Evolutionary conservation across 2,329 filamentous ascomycete species (phyloP), one percentile per base, ranked within the genome.

Genomic region (Monilinia aucupariae): DNA sequence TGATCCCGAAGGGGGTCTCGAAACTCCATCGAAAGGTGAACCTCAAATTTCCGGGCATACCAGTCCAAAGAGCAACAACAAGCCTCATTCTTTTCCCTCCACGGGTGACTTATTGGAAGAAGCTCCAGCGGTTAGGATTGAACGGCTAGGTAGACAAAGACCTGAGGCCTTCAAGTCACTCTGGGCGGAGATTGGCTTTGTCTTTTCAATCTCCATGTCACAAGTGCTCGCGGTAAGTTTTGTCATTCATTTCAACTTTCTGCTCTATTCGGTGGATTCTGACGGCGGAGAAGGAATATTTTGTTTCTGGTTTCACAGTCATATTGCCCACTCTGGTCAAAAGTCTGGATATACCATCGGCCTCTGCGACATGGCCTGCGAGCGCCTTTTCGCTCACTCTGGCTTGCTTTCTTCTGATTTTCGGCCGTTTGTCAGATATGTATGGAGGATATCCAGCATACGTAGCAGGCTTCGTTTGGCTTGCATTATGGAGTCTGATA

Each of bases 271-370:
- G 41, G 32, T 41, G 15, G 25, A 32, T 27, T 39, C 51, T 62
- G 22, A 62, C 41, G 41, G 17, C 37, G 10, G 34, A 64, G 22
- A 39, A 81, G 78, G 85, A 88, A 74, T 88, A 84, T 70, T 85
- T 84, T 66, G 80, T 93, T 58, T 89, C 86, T 53, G 91, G 91
- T 39, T 94, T 92, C 73, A 83, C 82, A 64, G 87, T 88, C 68
- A 82, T 93, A 32, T 75, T 92, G 0, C 90, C 90, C 0, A 84
- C 83, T 0, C 74, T 94, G 3, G 78, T 84, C 13, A 71, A 74
- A 13, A 80, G 84, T 1, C 79, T 94, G 4, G 62, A 84, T 47
- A 91, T 94, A 48, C 83, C 89, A 0, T 79, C 75, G 71, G 80
- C 71, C 49, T 85, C 71, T 68, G 82, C 72, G 74, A 90, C 77